A percentile compares a stretch with the other conserved stretches of the same genome.
These are phyloP conservation scores for Metschnikowia anglica DNA, from an alignment of 805 yeast species.

Conservation along the genomic window DNA sequence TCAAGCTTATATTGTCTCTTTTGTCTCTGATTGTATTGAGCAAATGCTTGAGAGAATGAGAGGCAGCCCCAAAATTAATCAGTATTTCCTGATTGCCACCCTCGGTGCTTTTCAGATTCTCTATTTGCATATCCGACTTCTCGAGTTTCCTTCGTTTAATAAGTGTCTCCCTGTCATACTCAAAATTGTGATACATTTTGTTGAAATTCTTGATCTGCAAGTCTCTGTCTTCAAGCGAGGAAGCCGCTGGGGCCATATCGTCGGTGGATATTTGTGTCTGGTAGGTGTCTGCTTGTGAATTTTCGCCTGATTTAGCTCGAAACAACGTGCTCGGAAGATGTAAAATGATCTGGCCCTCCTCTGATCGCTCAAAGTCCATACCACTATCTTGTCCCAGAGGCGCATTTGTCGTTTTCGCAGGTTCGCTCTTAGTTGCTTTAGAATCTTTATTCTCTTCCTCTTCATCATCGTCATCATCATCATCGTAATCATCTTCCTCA, in stretches of 20 bases:
- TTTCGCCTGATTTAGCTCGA: conserved; percentile 7
- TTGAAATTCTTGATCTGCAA: conserved; percentile 59
- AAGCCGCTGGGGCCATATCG: conserved; percentile 13
- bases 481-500: conserved; percentile 26
- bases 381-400: conserved; percentile 12
- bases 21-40: conserved; percentile 74
- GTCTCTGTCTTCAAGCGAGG: conserved; percentile 40
- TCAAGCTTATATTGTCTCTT: conserved; percentile 69
- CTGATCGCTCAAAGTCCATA: conserved; percentile 22
- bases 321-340: conserved; percentile 36
- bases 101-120: conserved; percentile 24
- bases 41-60: conserved; percentile 65
- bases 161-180: conserved; percentile 72
- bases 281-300: conserved; percentile 13
- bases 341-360: conserved; percentile 31
- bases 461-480: conserved; percentile 21
- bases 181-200: conserved; percentile 73
- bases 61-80: conserved; percentile 39
- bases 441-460: conserved; percentile 20
- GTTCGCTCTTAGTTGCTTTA: conserved; percentile 22
- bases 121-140: conserved; percentile 72
- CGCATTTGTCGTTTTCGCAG: neutral
- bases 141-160: conserved; percentile 74
- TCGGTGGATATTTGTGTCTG: conserved; percentile 13
- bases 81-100: conserved; percentile 37